Base-by-base conservation (phyloP, 805 yeast genomes). In the Hanseniaspora taiwanica region DNA sequence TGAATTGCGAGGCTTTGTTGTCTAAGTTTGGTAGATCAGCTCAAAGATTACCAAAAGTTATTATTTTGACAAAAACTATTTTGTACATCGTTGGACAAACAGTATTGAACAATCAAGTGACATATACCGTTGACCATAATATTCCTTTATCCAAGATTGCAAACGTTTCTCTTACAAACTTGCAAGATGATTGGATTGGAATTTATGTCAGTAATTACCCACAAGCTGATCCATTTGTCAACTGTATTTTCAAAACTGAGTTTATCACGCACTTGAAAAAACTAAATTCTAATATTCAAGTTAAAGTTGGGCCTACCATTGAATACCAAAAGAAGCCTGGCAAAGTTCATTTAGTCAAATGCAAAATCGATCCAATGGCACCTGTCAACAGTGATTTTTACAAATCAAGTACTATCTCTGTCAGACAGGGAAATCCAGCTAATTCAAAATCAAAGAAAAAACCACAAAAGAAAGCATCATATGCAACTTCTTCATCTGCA, bases 21-120 rank as follows among this genome's bases (percentile, higher is more conserved):
- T 69, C 94, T 10, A 89, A 91, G 52, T 85, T 91, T 59, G 98
- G 98, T 44, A 70, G 97, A 48, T 86, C 97, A 0, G 80, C 96
- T 5, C 76, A 74, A 47, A 68, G 96, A 45, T 55, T 83, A 40
- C 78, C 81, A 35, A 72, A 91, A 45, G 71, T 80, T 4, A 75
- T 85, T 46, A 63, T 91, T 34, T 62, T 91, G 45, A 82, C 95
- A 0, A 64, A 64, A 20, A 56, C 68, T 9, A 64, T 66, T 9
- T 68, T 91, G 17, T 79, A 78, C 54, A 69, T 91, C 23, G 65
- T 91, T 44, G 81, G 81, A 1, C 93, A 86, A 54, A 72, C 69
- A 8, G 68, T 84, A 45, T 68, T 79, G 36, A 81, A 83, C 34
- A 66, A 71, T 39, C 74, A 78, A 40, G 64, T 75, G 29, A 55